Evolutionary conservation across 345 rosid species (phyloP), one percentile per base, ranked within the genome.

Genomic region (Sisymbrium altissimum): DNA sequence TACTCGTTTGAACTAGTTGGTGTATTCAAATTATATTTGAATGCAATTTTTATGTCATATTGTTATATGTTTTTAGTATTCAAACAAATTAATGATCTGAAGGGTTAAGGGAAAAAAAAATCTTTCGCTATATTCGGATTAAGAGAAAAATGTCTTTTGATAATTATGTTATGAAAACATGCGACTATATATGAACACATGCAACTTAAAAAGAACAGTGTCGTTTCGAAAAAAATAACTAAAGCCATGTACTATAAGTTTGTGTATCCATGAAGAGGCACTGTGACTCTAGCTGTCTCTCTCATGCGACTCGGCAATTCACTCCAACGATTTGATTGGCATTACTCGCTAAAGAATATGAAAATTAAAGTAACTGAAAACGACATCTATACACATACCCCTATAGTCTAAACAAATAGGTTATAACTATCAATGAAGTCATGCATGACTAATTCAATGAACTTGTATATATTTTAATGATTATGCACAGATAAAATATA

Each of bases 251-350:
- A 45, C 54, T 36, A 55, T 66, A 33, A 13, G 50, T 60, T n/a
- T 41, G 70, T 72, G 70, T 62, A 52, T 52, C 15, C 67, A 39
- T 72, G 77, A 72, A 72, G 77, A 68, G 79, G 39, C 79, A 68
- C 55, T 14, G 74, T 67, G 73, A 19, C 73, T 67, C 61, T 74
- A 60, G 9, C 1, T 66, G 79, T 60, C 79, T 49, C 79, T 61
- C 48, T 75, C 74, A 61, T 75, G 69, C 64, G 74, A 73, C 71
- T 73, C 71, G 77, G 77, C 77, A 43, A 64, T 64, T 72, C 27
- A 32, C 55, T 19, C 70, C 38, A 54, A 73, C 46, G 48, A 21
- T 38, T 73, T 7, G n/a, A 64, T 73, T 73, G 70, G 36, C 70
- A 21, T 43, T 64, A 64, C 9, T 54, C 57, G 56, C 12, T 33